Evolutionary conservation across 1,284 basidiomycete species (phyloP).

Genomic region (Cryptococcus maquisensis): DNA sequence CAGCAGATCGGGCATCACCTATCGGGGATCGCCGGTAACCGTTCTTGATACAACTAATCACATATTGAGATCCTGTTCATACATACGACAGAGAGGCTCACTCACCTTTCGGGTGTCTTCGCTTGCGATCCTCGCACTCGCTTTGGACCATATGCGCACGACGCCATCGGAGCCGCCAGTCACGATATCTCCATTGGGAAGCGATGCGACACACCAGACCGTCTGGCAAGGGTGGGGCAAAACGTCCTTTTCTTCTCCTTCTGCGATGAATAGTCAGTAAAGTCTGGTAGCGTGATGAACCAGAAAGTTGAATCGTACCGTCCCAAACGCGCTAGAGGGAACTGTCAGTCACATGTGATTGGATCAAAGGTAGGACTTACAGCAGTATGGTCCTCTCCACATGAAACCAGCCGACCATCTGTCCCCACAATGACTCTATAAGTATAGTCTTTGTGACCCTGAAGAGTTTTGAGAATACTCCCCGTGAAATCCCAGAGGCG

Average conservation of each 20-base stretch:
- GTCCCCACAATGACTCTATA: constrained; percentile 17
- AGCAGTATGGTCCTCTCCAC: constrained; percentile 38
- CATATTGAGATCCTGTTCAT: no score
- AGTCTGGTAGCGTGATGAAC: neutral
- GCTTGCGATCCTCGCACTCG: neutral
- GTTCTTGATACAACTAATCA: no score
- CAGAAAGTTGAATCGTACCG: constrained; percentile 5
- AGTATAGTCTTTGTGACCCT: constrained; percentile 33
- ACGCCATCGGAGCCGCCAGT: constrained; percentile 35
- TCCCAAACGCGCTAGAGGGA: constrained; percentile 19
- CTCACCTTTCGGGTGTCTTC: no score
- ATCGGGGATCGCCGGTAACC: no score
- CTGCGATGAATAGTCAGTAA: neutral
- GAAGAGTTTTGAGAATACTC: constrained; percentile 7
- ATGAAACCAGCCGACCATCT: constrained; percentile 17
- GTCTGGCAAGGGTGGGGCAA: constrained; percentile 35
- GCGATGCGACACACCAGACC: constrained; percentile 27
- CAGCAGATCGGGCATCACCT: no score
- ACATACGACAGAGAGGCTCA: no score
- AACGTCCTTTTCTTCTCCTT: neutral
- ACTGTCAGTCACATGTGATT: neutral
- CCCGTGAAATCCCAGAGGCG: constrained; percentile 25
- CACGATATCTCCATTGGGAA: constrained; percentile 31
- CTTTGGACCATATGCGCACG: constrained; percentile 26
- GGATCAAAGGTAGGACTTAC: constrained; percentile 12